Conservation (phyloP, 768 basidiomycete species). For the Pisolithus microcarpus region DNA sequence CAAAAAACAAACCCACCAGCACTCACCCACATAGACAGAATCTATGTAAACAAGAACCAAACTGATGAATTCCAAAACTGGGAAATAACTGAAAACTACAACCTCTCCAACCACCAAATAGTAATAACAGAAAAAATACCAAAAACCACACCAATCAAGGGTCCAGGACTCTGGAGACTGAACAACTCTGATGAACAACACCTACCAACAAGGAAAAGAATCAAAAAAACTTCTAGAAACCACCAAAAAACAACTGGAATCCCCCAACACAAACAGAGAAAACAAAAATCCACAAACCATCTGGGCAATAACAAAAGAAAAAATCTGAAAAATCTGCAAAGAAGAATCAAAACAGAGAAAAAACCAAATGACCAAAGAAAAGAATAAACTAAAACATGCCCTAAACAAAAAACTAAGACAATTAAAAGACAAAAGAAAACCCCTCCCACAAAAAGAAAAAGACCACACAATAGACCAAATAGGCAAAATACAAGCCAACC, state of each 20-base stretch:
- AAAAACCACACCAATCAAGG: background rate
- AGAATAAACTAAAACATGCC: background rate
- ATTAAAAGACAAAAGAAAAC: background rate
- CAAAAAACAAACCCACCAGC: background rate
- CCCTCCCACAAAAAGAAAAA: background rate
- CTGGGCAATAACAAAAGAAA: background rate
- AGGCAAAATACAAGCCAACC: background rate
- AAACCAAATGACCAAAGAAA: background rate
- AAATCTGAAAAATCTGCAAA: background rate
- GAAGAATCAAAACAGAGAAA: background rate
- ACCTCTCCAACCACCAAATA: slow-evolving; percentile 7
- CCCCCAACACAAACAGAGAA: background rate
- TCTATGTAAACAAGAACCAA: background rate
- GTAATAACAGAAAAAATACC: background rate
- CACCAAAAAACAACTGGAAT: background rate
- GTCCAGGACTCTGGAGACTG: background rate
- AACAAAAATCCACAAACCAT: background rate
- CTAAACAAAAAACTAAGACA: background rate
- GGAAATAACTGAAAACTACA: background rate
- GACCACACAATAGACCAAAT: background rate
- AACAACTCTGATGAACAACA: background rate
- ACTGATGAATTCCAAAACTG: background rate
- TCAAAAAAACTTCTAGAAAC: background rate
- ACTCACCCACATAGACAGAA: background rate
- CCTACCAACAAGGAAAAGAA: background rate